Evolutionary conservation across 139 green algal genomes (phyloP), one percentile per base, ranked within the genome.

Genomic region (Haematococcus sp.): DNA sequence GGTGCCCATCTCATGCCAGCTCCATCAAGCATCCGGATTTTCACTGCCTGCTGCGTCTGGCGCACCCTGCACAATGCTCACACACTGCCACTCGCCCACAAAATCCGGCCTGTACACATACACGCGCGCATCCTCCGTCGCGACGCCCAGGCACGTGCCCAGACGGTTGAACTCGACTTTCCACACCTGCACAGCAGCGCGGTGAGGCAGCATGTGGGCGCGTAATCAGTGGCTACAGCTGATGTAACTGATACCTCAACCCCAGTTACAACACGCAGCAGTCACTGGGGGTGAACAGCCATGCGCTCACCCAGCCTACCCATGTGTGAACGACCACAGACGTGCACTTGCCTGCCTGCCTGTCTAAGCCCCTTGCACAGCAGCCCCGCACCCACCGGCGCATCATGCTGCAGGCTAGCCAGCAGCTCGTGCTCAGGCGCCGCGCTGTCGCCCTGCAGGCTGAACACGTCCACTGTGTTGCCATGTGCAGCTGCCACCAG

Each of bases 101-200:
- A 85, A 60, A 59, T 82, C 40, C 4, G 80, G 51, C 35, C 49
- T 55, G 65, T 76, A 85, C 46, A 85, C 34, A n/a, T 72, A 31
- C n/a, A 85, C 66, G 3, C 60, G 46, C 25, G 75, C 64, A 19
- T 25, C 61, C 27, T 80, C 71, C 0, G 76, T 84, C 15, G 77
- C 66, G 0, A 56, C 63, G 0, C 59, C 83, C 2, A 88, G 71
- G 35, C 77, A 81, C 11, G 76, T 86, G 58, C 80, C 83, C 54
- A 79, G 51, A 52, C 66, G 40, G 56, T 80, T 83, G 33, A 82
- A 88, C 72, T 86, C 80, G 15, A 86, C 56, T 63, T 81, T 76
- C 74, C 68, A 82, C 34, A 86, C 77, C 11, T 17, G 46, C 28
- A 61, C n/a, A n/a, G n/a, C n/a, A n/a, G n/a, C n/a, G 54, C 22